A percentile compares a stretch with the other conserved stretches of the same genome.
Conservation (phyloP, 305 asterid species). For the Fraxinus greggii region DNA sequence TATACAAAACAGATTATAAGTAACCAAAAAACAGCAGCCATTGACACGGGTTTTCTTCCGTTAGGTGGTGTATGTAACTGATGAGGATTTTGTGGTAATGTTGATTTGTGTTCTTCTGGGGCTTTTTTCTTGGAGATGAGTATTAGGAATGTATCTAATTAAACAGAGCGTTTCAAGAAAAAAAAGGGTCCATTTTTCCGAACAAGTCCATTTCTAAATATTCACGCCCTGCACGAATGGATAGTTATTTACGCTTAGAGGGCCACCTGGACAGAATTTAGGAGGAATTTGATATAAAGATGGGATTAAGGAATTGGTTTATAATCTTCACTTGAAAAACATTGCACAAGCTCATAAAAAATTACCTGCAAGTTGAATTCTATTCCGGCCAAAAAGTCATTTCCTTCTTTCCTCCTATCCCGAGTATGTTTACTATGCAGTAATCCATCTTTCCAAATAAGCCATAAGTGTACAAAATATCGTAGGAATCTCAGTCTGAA, state of each 20-base stretch:
- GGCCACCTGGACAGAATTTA: constrained; percentile 8
- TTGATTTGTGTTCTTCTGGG: constrained; percentile 3
- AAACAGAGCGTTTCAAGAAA: not conserved
- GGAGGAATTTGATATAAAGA: constrained; percentile 9
- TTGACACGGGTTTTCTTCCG: not conserved
- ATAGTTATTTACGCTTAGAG: not conserved
- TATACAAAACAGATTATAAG: constrained; percentile 18
- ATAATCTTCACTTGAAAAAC: not conserved
- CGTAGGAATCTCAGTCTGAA: not conserved
- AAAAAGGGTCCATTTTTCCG: not conserved
- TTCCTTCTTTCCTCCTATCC: not conserved
- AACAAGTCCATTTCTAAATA: not conserved
- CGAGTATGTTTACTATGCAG: not conserved
- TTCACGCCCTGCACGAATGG: not conserved
- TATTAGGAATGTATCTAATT: constrained; percentile 3
- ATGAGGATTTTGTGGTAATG: not conserved
- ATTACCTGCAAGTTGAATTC: not conserved
- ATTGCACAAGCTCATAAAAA: not conserved
- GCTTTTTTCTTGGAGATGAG: constrained; percentile 12
- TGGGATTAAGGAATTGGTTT: not conserved
- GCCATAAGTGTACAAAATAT: not conserved
- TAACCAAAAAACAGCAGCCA: constrained; percentile 18
- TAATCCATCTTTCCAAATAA: not conserved
- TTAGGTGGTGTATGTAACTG: not conserved
- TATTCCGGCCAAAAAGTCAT: not conserved